phyloP scores from a whole-genome alignment of 2,329 filamentous ascomycete species.

The Phoma sp. region DNA sequence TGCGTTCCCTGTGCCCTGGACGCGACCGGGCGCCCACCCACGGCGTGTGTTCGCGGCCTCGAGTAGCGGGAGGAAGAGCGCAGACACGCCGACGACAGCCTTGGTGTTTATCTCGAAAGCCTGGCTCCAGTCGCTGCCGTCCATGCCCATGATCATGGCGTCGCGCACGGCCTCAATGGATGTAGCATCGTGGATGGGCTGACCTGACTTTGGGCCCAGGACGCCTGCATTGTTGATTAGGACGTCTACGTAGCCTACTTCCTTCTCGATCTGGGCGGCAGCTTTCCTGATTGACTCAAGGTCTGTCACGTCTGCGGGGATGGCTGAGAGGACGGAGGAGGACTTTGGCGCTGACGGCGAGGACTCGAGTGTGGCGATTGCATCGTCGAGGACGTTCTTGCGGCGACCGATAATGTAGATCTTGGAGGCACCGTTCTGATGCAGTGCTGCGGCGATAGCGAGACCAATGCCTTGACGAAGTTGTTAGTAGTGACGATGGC shows the following conservation, averaged over 20 bases:
- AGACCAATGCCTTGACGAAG: conserved; percentile 46
- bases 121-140: conserved; percentile 43
- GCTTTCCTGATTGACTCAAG: conserved; percentile 51
- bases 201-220: conserved; percentile 53
- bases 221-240: conserved; percentile 62
- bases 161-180: conserved; percentile 55
- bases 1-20: conserved; percentile 34
- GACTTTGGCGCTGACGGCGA: conserved; percentile 38
- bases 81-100: conserved; percentile 54
- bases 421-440: conserved; percentile 51
- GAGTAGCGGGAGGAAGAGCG: conserved; percentile 56
- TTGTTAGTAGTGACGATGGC: conserved; percentile 11
- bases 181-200: conserved; percentile 51
- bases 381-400: conserved; percentile 50
- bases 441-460: conserved; percentile 52
- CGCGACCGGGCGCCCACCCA: conserved; percentile 47
- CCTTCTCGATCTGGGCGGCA: conserved; percentile 52
- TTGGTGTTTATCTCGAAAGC: conserved; percentile 55
- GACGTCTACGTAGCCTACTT: conserved; percentile 59
- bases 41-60: conserved; percentile 54
- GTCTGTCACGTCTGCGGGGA: conserved; percentile 55
- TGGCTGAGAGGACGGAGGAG: conserved; percentile 44
- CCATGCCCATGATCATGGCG: conserved; percentile 42
- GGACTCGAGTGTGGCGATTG: conserved; percentile 44
- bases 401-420: conserved; percentile 57